phyloP scores from a whole-genome alignment of 2,329 filamentous ascomycete species.

The Cladosporium velox region DNA sequence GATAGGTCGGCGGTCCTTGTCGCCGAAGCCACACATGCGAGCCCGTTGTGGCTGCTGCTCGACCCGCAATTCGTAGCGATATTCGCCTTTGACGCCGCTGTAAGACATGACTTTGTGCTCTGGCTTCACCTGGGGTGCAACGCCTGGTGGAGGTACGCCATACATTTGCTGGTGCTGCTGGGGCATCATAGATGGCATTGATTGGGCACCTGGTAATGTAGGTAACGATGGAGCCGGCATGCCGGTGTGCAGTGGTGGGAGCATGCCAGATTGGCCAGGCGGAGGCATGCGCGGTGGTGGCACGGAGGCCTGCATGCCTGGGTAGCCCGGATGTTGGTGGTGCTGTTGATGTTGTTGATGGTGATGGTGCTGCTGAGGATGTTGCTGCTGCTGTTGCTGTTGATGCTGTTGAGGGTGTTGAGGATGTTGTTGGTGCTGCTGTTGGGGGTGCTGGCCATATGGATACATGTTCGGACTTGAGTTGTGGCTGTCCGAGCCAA shows the following conservation, averaged over 20 bases:
- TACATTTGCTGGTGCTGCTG: conserved; percentile 13
- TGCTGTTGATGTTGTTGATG: conserved; percentile 25
- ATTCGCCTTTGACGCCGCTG: conserved; percentile 25
- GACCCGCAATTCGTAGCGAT: conserved; percentile 51
- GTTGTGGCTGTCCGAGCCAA: conserved; percentile 13
- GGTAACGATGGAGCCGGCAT: conserved; percentile 20
- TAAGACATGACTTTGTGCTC: conserved; percentile 25
- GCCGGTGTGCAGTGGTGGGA: conserved; percentile 26
- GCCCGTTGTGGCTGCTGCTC: conserved; percentile 90
- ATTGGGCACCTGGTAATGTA: conserved; percentile 9
- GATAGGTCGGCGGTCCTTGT: conserved; percentile 97
- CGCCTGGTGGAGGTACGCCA: conserved; percentile 18
- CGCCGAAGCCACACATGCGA: conserved; percentile 98
- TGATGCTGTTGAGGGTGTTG: conserved; percentile 23
- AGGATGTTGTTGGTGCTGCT: conserved; percentile 16
- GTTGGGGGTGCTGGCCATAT: conserved; percentile 17
- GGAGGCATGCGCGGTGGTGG: conserved; percentile 20
- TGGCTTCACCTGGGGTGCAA: conserved; percentile 20
- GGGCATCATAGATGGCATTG: conserved; percentile 22
- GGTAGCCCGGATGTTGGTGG: conserved; percentile 20
- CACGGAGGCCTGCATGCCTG: conserved; percentile 27
- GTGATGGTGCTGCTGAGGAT: conserved; percentile 18
- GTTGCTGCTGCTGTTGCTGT: conserved; percentile 19
- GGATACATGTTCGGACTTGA: conserved; percentile 20
- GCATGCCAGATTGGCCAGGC: conserved; percentile 19